Conservation (phyloP, 2,329 filamentous ascomycete species). For the Diplodia corticola region DNA sequence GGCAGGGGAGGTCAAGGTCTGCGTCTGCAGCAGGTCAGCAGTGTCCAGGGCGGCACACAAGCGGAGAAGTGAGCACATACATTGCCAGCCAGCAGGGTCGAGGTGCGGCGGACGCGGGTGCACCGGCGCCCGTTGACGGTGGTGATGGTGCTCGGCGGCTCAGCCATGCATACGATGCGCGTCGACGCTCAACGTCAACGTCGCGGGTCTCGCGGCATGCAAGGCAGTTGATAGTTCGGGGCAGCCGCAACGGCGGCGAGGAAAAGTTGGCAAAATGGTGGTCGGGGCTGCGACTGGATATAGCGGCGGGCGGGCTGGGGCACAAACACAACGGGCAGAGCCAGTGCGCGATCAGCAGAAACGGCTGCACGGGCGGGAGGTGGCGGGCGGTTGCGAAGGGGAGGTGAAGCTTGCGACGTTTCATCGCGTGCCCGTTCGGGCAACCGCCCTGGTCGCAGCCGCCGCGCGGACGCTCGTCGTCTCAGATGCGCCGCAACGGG, state of each 20-base stretch:
- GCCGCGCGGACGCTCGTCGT: slow-evolving; percentile 18
- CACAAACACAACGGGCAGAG: neutral
- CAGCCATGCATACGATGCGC: slow-evolving; percentile 39
- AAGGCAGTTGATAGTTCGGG: slow-evolving; percentile 20
- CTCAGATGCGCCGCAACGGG: slow-evolving; percentile 12
- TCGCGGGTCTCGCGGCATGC: slow-evolving; percentile 33
- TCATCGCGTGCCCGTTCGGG: slow-evolving; percentile 14
- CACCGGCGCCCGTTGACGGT: slow-evolving; percentile 42
- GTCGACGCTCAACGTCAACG: slow-evolving; percentile 19
- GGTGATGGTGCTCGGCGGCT: slow-evolving; percentile 39
- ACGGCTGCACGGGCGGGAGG: slow-evolving; percentile 7
- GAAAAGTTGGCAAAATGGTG: neutral
- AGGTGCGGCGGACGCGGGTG: slow-evolving; percentile 36
- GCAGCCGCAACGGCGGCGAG: slow-evolving; percentile 12
- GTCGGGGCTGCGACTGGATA: slow-evolving; percentile 13
- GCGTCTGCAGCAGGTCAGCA: slow-evolving; percentile 16
- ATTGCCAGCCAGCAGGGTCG: slow-evolving; percentile 27
- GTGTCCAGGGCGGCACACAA: slow-evolving; percentile 21
- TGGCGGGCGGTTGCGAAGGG: slow-evolving; percentile 14
- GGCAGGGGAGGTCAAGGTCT: slow-evolving; percentile 30
- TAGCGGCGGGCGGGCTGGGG: neutral
- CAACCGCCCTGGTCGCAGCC: slow-evolving; percentile 4
- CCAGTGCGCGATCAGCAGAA: slow-evolving; percentile 13
- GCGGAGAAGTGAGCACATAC: slow-evolving; percentile 22
- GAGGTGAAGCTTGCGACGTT: slow-evolving; percentile 18